A percentile compares a stretch with the other conserved stretches of the same genome.
Evolutionary conservation across 108 stramenopile species (phyloP).

Genomic region (Pseudonitzschia pungens): DNA sequence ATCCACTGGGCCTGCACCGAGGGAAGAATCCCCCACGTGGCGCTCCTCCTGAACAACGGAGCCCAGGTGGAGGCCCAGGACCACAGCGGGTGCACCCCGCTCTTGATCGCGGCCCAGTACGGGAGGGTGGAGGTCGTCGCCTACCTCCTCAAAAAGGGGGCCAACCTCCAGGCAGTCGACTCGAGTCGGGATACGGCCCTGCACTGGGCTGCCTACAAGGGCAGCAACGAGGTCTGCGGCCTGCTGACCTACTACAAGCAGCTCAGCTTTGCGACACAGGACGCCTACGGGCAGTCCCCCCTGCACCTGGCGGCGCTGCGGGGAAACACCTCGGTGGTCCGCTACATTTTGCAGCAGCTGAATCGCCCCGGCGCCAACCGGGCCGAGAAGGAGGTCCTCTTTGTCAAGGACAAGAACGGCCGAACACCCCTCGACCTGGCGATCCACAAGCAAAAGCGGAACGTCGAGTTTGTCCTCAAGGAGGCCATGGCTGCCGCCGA

Average conservation of each 20-base stretch:
- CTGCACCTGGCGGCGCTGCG: slow-evolving; percentile 90
- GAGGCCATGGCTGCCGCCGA: slow-evolving; percentile 49
- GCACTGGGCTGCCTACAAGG: slow-evolving; percentile 98
- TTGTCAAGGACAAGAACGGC: slow-evolving; percentile 68
- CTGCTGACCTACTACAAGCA: slow-evolving; percentile 68
- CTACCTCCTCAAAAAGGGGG: slow-evolving; percentile 79
- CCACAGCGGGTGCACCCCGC: slow-evolving; percentile 84
- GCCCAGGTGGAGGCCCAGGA: slow-evolving; percentile 65
- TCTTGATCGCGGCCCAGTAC: slow-evolving; percentile 93
- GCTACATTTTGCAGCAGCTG: slow-evolving; percentile 61
- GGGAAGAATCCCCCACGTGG: slow-evolving; percentile 75
- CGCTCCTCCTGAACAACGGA: slow-evolving; percentile 65
- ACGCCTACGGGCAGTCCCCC: slow-evolving; percentile 94
- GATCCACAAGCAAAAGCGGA: slow-evolving; percentile 75
- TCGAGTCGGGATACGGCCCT: slow-evolving; percentile 82
- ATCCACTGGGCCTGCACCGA: slow-evolving; percentile 96
- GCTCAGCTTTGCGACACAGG: slow-evolving; percentile 42
- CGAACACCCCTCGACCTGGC: slow-evolving; percentile 78
- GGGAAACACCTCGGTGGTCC: slow-evolving; percentile 80
- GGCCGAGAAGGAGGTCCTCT: slow-evolving; percentile 20
- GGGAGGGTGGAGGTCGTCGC: slow-evolving; percentile 92
- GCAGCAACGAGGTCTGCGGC: slow-evolving; percentile 82
- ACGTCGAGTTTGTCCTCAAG: slow-evolving; percentile 58
- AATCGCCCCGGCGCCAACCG: background rate
- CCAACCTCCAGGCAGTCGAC: slow-evolving; percentile 79